Conservation (phyloP, 2,329 filamentous ascomycete genomes). For the Penicillium sp. region DNA sequence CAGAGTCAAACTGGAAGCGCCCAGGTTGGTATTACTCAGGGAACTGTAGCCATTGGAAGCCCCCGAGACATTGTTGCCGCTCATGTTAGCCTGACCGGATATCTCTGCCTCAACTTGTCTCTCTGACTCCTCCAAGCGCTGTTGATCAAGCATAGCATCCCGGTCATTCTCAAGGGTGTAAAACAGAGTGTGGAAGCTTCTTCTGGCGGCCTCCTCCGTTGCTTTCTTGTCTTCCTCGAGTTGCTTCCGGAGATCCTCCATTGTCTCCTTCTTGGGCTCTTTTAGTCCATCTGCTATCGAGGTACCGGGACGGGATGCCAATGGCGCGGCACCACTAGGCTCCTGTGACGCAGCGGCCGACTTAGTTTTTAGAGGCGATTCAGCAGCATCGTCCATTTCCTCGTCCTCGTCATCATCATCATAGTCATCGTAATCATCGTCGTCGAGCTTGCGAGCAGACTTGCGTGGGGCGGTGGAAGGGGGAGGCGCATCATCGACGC, state of each 20-base stretch:
- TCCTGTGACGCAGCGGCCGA: conserved; percentile 54
- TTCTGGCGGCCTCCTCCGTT: conserved; percentile 83
- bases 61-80: conserved; percentile 53
- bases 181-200: conserved; percentile 89
- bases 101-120: conserved; percentile 95
- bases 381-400: conserved; percentile 49
- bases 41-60: conserved; percentile 74
- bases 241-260: conserved; percentile 88
- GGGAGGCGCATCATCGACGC: conserved; percentile 52
- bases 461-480: conserved; percentile 52
- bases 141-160: conserved; percentile 95
- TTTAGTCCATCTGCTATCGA: conserved; percentile 63
- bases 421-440: conserved; percentile 71
- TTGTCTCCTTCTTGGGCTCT: conserved; percentile 60
- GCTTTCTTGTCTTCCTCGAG: conserved; percentile 88
- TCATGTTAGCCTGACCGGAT: conserved; percentile 62
- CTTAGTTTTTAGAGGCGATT: conserved; percentile 56
- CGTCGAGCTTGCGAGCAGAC: conserved; percentile 72
- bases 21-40: conserved; percentile 88
- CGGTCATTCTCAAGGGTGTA: conserved; percentile 94
- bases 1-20: conserved; percentile 89
- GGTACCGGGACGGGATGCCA: conserved; percentile 66
- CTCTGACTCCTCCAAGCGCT: conserved; percentile 93
- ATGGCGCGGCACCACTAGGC: conserved; percentile 63
- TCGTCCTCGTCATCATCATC: conserved; percentile 63